Conservation (phyloP, 257 asterid species). For the Misopates orontium region DNA sequence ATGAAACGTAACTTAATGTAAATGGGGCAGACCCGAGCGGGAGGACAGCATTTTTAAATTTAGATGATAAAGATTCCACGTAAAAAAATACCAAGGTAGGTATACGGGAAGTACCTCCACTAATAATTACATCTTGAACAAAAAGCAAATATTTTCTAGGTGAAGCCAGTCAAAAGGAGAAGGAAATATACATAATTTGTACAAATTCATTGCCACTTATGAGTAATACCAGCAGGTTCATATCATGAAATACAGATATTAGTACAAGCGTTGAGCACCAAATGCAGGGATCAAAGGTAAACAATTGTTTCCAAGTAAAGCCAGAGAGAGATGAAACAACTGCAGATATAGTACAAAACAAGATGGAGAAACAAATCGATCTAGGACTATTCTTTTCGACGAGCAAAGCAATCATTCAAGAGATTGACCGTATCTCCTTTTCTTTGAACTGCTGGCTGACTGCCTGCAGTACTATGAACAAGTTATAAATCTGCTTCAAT, state of each 20-base stretch:
- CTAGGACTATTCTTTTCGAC: conserved; percentile 9
- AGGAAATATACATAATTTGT: conserved; percentile 29
- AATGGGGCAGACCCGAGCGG: too few species aligned
- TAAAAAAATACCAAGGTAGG: too few species aligned
- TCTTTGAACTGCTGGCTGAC: conserved; percentile 63
- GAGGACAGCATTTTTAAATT: too few species aligned
- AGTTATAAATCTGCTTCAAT: conserved; percentile 11
- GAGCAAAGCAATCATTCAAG: conserved; percentile 30
- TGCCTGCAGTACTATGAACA: conserved; percentile 47
- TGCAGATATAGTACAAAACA: conserved; percentile 25
- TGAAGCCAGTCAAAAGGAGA: not conserved
- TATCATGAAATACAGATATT: conserved; percentile 27
- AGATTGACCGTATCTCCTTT: conserved; percentile 49
- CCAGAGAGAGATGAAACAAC: conserved; percentile 24
- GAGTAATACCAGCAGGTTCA: conserved; percentile 20
- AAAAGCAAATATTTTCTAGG: not conserved
- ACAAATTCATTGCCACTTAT: conserved; percentile 32
- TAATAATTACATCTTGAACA: too few species aligned
- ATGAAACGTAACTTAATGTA: too few species aligned
- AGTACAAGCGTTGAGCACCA: conserved; percentile 37
- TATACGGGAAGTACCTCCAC: too few species aligned
- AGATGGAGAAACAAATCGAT: conserved; percentile 13
- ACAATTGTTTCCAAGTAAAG: conserved; percentile 26
- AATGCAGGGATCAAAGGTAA: conserved; percentile 32
- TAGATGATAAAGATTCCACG: too few species aligned